phyloP scores from a whole-genome alignment of 2,329 filamentous ascomycete genomes.

The Lachnellula arida region DNA sequence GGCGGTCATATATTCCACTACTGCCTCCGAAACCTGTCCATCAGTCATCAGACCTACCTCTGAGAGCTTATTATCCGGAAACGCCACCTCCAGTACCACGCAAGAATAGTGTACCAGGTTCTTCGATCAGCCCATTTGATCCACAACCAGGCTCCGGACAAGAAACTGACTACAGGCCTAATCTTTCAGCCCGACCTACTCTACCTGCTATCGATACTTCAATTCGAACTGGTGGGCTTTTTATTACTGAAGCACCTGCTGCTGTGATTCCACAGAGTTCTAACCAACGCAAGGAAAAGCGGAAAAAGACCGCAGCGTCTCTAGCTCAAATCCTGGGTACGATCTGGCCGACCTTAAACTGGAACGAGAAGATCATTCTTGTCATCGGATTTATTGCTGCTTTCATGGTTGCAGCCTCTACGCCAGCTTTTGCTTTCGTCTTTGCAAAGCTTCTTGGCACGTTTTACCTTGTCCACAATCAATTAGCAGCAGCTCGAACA shows the following conservation, averaged over 20 bases:
- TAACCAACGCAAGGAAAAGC: slow-evolving; percentile 3
- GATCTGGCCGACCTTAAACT: slow-evolving; percentile 62
- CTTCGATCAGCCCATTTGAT: not conserved
- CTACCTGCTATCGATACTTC: not conserved
- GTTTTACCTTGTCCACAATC: slow-evolving; percentile 51
- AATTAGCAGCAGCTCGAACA: slow-evolving; percentile 25
- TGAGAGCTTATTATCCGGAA: not conserved
- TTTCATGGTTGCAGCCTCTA: slow-evolving; percentile 23
- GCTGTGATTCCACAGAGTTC: not conserved
- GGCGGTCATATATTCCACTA: not conserved
- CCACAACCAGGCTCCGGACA: not conserved
- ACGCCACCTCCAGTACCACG: not conserved
- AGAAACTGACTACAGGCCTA: not conserved
- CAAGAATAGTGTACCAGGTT: not conserved
- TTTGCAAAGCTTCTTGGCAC: slow-evolving; percentile 68
- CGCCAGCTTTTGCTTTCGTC: slow-evolving; percentile 66
- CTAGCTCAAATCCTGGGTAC: slow-evolving; percentile 59
- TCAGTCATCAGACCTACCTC: not conserved
- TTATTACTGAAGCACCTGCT: not conserved
- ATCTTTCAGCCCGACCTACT: not conserved
- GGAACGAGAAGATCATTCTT: slow-evolving; percentile 48
- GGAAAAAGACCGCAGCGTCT: slow-evolving; percentile 19
- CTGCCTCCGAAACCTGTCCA: not conserved
- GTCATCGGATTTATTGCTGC: slow-evolving; percentile 49
- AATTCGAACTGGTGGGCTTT: not conserved